Evolutionary conservation across 768 basidiomycete genomes (phyloP).

Genomic region (Leccinum obscurum): DNA sequence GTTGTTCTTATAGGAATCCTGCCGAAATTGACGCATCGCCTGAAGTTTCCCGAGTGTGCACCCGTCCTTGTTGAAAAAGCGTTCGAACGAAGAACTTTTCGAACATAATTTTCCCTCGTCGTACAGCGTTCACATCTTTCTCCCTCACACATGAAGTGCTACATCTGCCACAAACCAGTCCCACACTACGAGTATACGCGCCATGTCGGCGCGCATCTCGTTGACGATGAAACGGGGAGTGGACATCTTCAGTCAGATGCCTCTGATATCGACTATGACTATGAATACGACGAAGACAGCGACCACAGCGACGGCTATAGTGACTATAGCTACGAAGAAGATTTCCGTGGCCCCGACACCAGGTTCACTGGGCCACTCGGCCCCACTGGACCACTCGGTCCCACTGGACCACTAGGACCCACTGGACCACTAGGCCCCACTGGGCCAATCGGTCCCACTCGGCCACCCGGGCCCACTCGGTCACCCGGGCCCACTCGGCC

Average conservation of each 20-base stretch:
- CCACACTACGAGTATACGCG: conserved; percentile 11
- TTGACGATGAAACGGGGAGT: not conserved
- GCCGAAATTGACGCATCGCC: not conserved
- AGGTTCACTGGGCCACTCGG: not conserved
- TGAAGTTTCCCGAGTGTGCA: not conserved
- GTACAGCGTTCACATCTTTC: not conserved
- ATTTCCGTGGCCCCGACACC: not conserved
- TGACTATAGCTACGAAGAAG: not conserved
- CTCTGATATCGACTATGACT: not conserved
- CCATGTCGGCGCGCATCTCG: conserved; percentile 14
- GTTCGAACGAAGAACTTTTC: not conserved
- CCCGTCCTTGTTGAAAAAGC: not conserved
- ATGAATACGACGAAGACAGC: not conserved
- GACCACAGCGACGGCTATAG: no score
- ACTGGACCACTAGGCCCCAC: no score
- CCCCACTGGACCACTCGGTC: no score
- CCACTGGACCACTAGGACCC: no score
- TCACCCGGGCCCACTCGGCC: not conserved
- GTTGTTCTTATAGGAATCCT: no score
- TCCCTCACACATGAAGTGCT: conserved; percentile 15
- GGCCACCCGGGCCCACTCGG: not conserved
- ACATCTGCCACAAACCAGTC: conserved; percentile 17
- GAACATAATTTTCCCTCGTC: not conserved
- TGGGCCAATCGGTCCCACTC: no score
- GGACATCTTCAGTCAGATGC: not conserved